Evolutionary conservation across 1,139 yeast genomes (phyloP).

Genomic region (Hyphopichia khmerensis): DNA sequence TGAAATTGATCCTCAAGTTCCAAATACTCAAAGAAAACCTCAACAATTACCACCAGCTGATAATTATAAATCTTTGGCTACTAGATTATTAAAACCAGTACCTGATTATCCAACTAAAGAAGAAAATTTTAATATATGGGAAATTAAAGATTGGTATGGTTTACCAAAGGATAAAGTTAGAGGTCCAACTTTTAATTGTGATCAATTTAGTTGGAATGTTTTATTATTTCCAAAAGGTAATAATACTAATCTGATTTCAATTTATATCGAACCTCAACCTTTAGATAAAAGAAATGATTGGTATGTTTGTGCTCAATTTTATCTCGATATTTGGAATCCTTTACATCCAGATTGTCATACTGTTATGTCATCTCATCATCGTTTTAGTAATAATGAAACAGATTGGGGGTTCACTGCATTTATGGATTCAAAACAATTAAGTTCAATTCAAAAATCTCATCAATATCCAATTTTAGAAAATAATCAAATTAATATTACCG

Average conservation of each 20-base stretch:
- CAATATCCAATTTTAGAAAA: conserved; percentile 47
- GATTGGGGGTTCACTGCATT: conserved; percentile 97
- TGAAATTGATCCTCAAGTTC: not conserved
- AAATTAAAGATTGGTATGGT: conserved; percentile 61
- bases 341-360: conserved; percentile 59
- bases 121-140: conserved; percentile 64
- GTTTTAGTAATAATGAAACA: conserved; percentile 72
- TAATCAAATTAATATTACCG: conserved; percentile 68
- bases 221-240: conserved; percentile 79
- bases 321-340: conserved; percentile 84
- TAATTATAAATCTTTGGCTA: conserved; percentile 28
- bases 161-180: conserved; percentile 53
- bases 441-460: conserved; percentile 17
- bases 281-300: conserved; percentile 49
- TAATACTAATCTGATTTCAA: conserved; percentile 49
- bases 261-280: conserved; percentile 65
- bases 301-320: conserved; percentile 91
- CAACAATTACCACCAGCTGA: conserved; percentile 25
- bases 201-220: conserved; percentile 72
- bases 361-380: conserved; percentile 71
- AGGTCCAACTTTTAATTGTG: conserved; percentile 56
- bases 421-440: conserved; percentile 55
- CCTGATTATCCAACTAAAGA: conserved; percentile 44
- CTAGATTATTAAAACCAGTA: conserved; percentile 38
- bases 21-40: not conserved